Conservation (phyloP, 75 land plant species). For the Cupressus sempervirens region DNA sequence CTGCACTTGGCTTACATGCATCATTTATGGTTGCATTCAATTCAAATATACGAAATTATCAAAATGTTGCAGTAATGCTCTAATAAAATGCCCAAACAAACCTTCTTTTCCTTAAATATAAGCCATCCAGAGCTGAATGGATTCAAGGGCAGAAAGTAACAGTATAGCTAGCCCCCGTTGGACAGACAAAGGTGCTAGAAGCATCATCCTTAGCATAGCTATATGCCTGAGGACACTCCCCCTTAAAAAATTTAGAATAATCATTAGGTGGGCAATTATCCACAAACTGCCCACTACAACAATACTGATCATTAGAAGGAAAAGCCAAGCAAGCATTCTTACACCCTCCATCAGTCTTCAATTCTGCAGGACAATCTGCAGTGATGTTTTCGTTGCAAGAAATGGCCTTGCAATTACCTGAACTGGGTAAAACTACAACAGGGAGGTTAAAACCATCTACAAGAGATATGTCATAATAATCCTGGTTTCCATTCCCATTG, state of each 20-base stretch:
- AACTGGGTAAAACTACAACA: constrained; percentile 15
- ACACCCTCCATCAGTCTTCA: constrained; percentile 25
- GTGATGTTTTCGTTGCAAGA: constrained; percentile 23
- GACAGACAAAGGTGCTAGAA: constrained; percentile 36
- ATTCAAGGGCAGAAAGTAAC: constrained; percentile 26
- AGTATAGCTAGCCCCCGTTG: constrained; percentile 15
- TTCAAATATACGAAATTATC: not conserved
- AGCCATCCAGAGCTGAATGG: not conserved
- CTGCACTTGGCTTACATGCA: too few species aligned
- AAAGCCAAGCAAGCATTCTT: constrained; percentile 33
- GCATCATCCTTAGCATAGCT: constrained; percentile 45
- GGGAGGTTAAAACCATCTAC: constrained; percentile 48
- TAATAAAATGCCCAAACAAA: too few species aligned
- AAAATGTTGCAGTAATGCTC: not conserved
- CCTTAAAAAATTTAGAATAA: constrained; percentile 30
- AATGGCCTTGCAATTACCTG: constrained; percentile 5
- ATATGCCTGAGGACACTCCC: constrained; percentile 40
- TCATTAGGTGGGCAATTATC: constrained; percentile 20
- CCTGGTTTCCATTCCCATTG: constrained; percentile 16
- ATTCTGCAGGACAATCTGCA: constrained; percentile 20
- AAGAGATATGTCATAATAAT: constrained; percentile 39
- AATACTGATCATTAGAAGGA: constrained; percentile 12
- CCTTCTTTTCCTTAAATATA: not conserved
- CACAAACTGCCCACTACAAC: constrained; percentile 31
- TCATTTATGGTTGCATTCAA: not conserved